phyloP scores from a whole-genome alignment of 208 protist species.

The Acanthamoeba culbertsoni region DNA sequence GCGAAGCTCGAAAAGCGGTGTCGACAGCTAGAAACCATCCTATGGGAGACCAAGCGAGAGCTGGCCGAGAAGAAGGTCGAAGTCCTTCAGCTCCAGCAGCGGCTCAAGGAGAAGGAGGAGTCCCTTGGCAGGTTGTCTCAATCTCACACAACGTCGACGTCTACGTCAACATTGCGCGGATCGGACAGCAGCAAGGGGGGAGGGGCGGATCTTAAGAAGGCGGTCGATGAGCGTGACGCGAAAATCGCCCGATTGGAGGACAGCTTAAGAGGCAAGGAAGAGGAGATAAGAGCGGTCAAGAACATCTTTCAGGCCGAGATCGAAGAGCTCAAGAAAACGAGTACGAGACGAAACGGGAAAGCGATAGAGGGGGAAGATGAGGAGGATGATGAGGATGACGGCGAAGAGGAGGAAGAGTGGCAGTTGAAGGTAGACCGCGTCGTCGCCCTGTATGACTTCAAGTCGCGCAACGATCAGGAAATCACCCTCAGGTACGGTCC shows the following conservation, averaged over 20 bases:
- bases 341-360: background rate
- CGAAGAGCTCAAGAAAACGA: background rate
- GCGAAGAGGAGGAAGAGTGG: background rate
- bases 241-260: background rate
- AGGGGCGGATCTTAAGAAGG: background rate
- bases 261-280: background rate
- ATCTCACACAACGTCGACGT: background rate
- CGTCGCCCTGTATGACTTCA: background rate
- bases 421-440: background rate
- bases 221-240: background rate
- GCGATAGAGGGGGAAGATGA: background rate
- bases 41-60: background rate
- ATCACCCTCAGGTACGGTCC: background rate
- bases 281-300: background rate
- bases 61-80: background rate
- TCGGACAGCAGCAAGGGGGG: background rate
- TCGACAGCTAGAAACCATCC: background rate
- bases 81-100: background rate
- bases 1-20: background rate
- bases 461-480: background rate
- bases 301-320: conserved; percentile 1
- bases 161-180: background rate
- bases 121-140: background rate
- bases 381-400: background rate
- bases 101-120: background rate